Base-by-base conservation (phyloP, 495 filamentous ascomycete genomes). In the Articulospora tetracladia region DNA sequence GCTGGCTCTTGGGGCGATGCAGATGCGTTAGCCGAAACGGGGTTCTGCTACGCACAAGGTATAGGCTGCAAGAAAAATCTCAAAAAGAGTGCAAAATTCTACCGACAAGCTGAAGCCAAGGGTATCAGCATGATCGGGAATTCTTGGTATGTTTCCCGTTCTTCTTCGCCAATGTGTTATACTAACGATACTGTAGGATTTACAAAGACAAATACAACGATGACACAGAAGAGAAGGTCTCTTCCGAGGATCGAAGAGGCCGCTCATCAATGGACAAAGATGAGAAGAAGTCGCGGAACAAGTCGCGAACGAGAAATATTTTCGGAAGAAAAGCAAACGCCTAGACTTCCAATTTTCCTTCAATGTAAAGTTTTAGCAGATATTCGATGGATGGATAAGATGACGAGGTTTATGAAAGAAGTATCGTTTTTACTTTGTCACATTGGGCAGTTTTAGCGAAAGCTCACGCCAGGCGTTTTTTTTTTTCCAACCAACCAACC, bases 61-160 rank as follows among this genome's bases (percentile, higher is more conserved):
- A 76, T 93, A 60, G 89, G 90, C 3, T 93, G 89, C 69, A 96
- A 93, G 80, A 98, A 97, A 75, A 88, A 98, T 70, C 78, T 97
- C 71, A 96, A 90, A 79, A 97, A 94, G 73, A 93, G 91, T 20
- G 94, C 94, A 23, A 87, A 85, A 57, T 92, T 90, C 65, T 98
- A 98, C 68, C 85, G 94, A 1, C 79, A 86, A 77, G 94, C 94
- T 0, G 94, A 96, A 70, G 84, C 84, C 25, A 93, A 93, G 76
- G 94, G 94, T 15, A 91, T 97, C 79, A 95, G 84, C 69, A 98
- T 98, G 92, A 88, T 96, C 48, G 94, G 94, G 39, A 98, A 97
- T 72, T 94, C 89, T 77, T 98, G 94, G 94, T 96, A 79, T 55
- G 90, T 80, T 53, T 47, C n/a, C 4, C 46, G 34, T 30, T 27